A percentile compares a stretch with the other conserved stretches of the same genome.
phyloP scores from a whole-genome alignment of 805 yeast species.

The Teunomyces panamensis region DNA sequence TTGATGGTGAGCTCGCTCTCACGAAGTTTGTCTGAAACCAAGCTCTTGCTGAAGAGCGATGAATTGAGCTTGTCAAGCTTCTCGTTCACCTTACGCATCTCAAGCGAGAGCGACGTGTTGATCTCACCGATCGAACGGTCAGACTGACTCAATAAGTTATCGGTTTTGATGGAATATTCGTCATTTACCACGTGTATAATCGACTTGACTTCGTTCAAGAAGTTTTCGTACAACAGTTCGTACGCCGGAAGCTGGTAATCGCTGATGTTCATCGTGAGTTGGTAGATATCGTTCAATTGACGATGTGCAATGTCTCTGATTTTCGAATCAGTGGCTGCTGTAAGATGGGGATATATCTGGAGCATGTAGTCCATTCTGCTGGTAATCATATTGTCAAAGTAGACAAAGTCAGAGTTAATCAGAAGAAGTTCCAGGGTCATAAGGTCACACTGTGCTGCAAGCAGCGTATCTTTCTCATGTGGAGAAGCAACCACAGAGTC shows the following conservation, averaged over 20 bases:
- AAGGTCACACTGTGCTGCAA: neutral
- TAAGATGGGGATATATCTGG: constrained; percentile 19
- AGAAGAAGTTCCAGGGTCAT: constrained; percentile 2
- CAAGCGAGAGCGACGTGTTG: constrained; percentile 65
- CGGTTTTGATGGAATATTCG: constrained; percentile 52
- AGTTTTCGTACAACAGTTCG: constrained; percentile 30
- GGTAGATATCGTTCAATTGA: constrained; percentile 14
- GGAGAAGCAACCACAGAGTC: neutral
- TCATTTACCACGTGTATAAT: constrained; percentile 36
- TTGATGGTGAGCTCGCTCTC: constrained; percentile 11
- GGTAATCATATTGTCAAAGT: constrained; percentile 14
- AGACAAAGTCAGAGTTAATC: constrained; percentile 8
- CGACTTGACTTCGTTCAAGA: constrained; percentile 34
- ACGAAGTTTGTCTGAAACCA: constrained; percentile 19
- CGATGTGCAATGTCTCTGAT: constrained; percentile 15
- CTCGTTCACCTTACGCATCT: constrained; percentile 54
- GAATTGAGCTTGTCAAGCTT: constrained; percentile 41
- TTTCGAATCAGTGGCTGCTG: constrained; percentile 11
- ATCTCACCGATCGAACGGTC: constrained; percentile 73
- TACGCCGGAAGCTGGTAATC: constrained; percentile 34
- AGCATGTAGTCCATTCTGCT: constrained; percentile 17
- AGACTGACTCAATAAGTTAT: constrained; percentile 57
- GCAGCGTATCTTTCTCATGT: neutral
- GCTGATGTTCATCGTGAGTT: constrained; percentile 22
- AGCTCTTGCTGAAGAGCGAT: constrained; percentile 26